Base-by-base conservation (phyloP, 208 protist genomes). In the Acanthamoeba culbertsoni region DNA sequence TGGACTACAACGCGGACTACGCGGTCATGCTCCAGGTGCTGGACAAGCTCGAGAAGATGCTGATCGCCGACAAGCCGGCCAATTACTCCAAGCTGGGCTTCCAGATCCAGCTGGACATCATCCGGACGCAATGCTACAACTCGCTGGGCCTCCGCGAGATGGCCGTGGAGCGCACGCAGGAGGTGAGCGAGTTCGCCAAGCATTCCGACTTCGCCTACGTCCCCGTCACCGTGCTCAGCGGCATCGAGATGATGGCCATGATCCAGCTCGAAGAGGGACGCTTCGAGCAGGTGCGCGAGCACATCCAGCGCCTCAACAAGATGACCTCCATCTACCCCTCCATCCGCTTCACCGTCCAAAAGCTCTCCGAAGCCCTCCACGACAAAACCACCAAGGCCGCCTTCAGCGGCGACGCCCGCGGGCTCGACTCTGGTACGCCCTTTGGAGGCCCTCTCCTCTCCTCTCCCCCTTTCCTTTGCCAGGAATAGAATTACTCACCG, bases 1-100 rank as follows among this genome's bases (percentile, higher is more conserved):
- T 75, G 43, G 86, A 92, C 86, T 92, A 92, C 46, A 92, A 75
- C 59, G 86, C 86, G 16, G 86, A 92, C 42, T 92, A 92, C 62
- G 59, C 86, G 8, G 59, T 75, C 12, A 92, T 92, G 86, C 86
- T 92, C 6, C 86, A 92, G 46, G 86, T 92, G 51, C 86, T 92
- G 20, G 86, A 92, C 20, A 92, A 92, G 62, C 59, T 92, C n/a
- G 59, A 92, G 86, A 65, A 75, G 57, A 92, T 65, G 59, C 40
- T 92, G 14, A 7, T 16, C n/a, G 6, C 31, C 6, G 86, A 92
- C 86, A 92, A 92, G 59, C 45, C 51, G 35, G 18, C 55, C 42
- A 42, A 31, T 57, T 92, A 92, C 59, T 92, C 86, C n/a, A 92
- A 92, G 59, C 6, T 92, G 16, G 57, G 86, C 55, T 92, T 92